Base-by-base conservation (phyloP, 1,139 yeast genomes). In the Sugiyamaella neomexicana region DNA sequence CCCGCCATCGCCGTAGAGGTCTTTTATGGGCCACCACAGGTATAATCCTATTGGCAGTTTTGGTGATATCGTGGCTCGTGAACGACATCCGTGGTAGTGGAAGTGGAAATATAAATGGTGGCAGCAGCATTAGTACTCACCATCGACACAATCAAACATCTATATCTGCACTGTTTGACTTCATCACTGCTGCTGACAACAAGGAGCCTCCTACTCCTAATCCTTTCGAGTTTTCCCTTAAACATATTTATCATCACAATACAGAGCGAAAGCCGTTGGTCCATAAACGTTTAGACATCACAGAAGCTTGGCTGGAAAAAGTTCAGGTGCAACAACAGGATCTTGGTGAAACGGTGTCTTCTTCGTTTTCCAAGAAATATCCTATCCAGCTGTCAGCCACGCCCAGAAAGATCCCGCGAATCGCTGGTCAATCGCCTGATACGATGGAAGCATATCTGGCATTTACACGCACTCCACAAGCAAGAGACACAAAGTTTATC, bases 361-460 rank as follows among this genome's bases (percentile, higher is more conserved):
- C 17, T 27, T 23, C 47, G 7, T 47, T 39, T 13, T 39, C 43
- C 29, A 25, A 47, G 15, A 29, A 39, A 10, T 38, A 39, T 31
- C 42, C 46, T 12, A 38, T 48, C 16, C 23, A 42, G n/a, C 16
- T 53, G 36, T 32, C 50, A 3, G 15, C 57, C n/a, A 42, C 41
- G 25, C 58, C 55, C 34, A 60, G 60, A 48, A 54, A 62, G 23
- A 75, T 82, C 32, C 74, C 72, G 29, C 71, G 95, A 56, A 67
- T 88, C 57, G 71, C 70, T 20, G 78, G 84, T 50, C 75, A 95
- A 41, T 74, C 78, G 38, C 90, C 91, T 0, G 82, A 79, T 41
- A 80, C 78, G 61, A 73, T 88, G 52, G 91, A 86, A 62, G 76
- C 85, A 1, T 86, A 85, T 64, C 68, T 87, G 52, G 76, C 78